These are phyloP conservation scores for Sanghuangporus weigelae DNA, from an alignment of 1,284 basidiomycete genomes.

Conservation along the genomic window DNA sequence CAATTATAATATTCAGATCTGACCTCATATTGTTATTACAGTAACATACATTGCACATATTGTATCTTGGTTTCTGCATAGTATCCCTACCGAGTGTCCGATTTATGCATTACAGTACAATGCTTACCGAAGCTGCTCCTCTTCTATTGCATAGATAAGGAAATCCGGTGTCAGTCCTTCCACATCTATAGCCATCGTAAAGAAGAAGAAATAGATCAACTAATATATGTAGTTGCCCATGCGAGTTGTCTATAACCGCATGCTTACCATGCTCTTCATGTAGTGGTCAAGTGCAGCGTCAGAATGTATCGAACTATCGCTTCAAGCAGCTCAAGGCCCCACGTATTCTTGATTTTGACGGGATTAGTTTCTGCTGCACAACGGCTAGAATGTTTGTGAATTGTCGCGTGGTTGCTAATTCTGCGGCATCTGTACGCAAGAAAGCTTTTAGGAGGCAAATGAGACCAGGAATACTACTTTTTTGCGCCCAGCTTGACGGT, in stretches of 20 bases:
- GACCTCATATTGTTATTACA: no score
- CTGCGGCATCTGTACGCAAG: constrained; percentile 62
- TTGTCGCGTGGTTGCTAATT: constrained; percentile 74
- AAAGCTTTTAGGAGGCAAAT: constrained; percentile 88
- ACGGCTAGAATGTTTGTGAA: constrained; percentile 82
- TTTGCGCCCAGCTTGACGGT: constrained; percentile 87
- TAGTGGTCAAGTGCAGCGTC: constrained; percentile 65
- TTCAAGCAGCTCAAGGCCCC: constrained; percentile 88
- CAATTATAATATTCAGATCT: no score
- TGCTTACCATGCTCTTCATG: constrained; percentile 75
- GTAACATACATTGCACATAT: no score
- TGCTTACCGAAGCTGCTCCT: no score
- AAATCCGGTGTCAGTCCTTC: constrained; percentile 75
- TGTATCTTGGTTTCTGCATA: no score
- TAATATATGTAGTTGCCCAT: constrained; percentile 87
- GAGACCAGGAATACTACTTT: constrained; percentile 91
- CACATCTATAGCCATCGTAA: constrained; percentile 69
- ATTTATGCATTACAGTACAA: no score
- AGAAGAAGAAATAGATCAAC: constrained; percentile 78
- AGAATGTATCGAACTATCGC: constrained; percentile 71
- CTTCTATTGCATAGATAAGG: no score
- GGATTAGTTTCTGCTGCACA: constrained; percentile 85
- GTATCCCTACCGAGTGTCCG: no score
- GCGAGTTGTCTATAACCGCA: constrained; percentile 83
- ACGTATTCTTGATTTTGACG: constrained; percentile 83